Evolutionary conservation across 805 yeast genomes (phyloP), one percentile per base, ranked within the genome.

Genomic region (Myxozyma geophila): DNA sequence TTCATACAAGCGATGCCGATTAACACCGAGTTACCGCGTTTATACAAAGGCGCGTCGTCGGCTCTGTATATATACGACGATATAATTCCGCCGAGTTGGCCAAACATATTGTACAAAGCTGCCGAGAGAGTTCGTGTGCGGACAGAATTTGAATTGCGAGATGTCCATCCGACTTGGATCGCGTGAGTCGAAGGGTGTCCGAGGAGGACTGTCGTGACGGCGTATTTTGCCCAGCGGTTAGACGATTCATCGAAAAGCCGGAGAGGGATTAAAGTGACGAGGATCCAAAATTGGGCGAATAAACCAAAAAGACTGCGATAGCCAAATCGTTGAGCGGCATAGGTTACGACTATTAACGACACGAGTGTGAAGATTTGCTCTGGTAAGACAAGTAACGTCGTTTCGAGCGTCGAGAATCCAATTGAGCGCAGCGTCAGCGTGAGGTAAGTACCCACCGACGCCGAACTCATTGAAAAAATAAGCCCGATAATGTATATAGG

Each of bases 51-150:
- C 48, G 76, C 76, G 71, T 88, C 92, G 49, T 79, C 81, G 0
- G 73, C 72, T 54, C 86, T 74, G 73, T 87, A 88, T 7, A 88
- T 79, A 69, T 87, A 83, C 8, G 85, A 76, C 2, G 85, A 76
- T 9, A 82, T 76, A 54, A 88, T 84, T 19, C 78, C 74, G 0
- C 85, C 87, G 0, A 84, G 77, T 71, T 88, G 92, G 0, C 83
- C 84, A 72, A 80, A 82, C 79, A 87, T 85, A 70, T 87, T 88
- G 71, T 83, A 86, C 53, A 87, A 62, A 0, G 91, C 85, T 0
- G 90, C 84, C 13, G 87, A 81, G 4, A 87, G 85, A 0, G 91
- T 83, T 68, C 92, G 77, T 1, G 84, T 77, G n/a, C 87, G 75
- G 35, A 87, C 88, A 0, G 87, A 79, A 72, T 84, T 83, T 9